Evolutionary conservation across 208 protist species (phyloP).

Genomic region (Trypanosoma boissoni): DNA sequence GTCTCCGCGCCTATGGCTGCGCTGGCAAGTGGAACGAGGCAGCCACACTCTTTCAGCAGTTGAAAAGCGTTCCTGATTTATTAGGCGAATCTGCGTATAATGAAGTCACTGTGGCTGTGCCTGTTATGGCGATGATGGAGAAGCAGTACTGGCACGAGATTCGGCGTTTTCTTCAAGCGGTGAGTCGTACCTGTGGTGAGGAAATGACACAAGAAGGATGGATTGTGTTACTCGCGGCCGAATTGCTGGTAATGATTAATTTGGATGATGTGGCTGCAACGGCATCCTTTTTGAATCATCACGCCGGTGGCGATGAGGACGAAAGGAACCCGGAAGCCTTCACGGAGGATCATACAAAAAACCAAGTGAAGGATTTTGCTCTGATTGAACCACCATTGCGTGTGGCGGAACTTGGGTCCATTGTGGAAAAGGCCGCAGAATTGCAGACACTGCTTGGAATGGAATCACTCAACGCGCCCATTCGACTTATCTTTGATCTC

Average conservation of each 20-base stretch:
- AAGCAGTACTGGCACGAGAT: conserved; percentile 30
- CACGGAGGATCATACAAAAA: neutral
- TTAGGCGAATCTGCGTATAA: conserved; percentile 41
- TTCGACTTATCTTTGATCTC: conserved; percentile 62
- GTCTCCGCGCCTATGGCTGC: conserved; percentile 57
- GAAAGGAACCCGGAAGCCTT: neutral
- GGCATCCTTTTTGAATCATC: conserved; percentile 18
- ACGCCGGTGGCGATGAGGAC: neutral
- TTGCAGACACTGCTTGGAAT: conserved; percentile 52
- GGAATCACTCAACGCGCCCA: conserved; percentile 54
- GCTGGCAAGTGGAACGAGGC: conserved; percentile 35
- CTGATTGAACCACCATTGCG: neutral
- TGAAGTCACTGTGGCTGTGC: conserved; percentile 59
- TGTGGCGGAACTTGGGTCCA: neutral
- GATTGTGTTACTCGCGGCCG: conserved; percentile 14
- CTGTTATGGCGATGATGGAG: conserved; percentile 68
- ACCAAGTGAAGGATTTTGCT: neutral
- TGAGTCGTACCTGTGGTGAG: conserved; percentile 14
- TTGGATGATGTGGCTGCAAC: conserved; percentile 14
- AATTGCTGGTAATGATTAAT: conserved; percentile 15
- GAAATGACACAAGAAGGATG: conserved; percentile 20
- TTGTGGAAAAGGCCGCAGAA: conserved; percentile 32
- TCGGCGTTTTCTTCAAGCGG: conserved; percentile 21
- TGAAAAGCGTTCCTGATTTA: conserved; percentile 14
- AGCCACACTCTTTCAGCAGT: conserved; percentile 7